These are phyloP conservation scores for Chytriomyces confervae DNA, from an alignment of 192 early-diverging fungal species.

Conservation along the genomic window DNA sequence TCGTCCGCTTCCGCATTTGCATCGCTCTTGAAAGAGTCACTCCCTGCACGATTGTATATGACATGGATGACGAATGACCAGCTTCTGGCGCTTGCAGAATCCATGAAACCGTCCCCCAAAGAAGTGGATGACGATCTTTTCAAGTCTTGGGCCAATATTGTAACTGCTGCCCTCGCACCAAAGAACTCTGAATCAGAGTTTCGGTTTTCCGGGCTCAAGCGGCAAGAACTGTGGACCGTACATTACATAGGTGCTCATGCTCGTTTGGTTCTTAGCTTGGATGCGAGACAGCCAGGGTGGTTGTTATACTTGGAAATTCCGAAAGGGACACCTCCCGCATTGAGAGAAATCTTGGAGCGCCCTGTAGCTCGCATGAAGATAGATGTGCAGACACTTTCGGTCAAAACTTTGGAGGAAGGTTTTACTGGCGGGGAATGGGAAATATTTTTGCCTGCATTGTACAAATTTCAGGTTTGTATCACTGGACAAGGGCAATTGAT, in stretches of 20 bases:
- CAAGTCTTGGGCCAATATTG: slow-evolving; percentile 30
- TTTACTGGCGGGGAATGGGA: slow-evolving; percentile 43
- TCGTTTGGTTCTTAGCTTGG: slow-evolving; percentile 40
- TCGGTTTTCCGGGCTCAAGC: slow-evolving; percentile 41
- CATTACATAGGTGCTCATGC: slow-evolving; percentile 39
- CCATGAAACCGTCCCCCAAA: slow-evolving; percentile 4
- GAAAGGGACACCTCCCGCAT: slow-evolving; percentile 6
- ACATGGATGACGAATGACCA: slow-evolving; percentile 34
- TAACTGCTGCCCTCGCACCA: slow-evolving; percentile 17
- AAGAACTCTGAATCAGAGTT: slow-evolving; percentile 30
- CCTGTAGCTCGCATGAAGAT: slow-evolving; percentile 49
- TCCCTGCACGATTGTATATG: slow-evolving; percentile 45
- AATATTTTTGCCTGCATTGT: slow-evolving; percentile 38
- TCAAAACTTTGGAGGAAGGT: slow-evolving; percentile 1
- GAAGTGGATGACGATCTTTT: not conserved
- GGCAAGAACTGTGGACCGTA: slow-evolving; percentile 47
- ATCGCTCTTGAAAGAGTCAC: slow-evolving; percentile 24
- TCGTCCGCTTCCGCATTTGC: slow-evolving; percentile 39
- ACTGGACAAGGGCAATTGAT: slow-evolving; percentile 44
- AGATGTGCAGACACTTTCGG: not conserved
- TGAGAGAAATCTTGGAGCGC: slow-evolving; percentile 37
- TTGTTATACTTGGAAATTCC: slow-evolving; percentile 37
- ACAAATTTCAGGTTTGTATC: slow-evolving; percentile 40
- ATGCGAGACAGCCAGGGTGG: slow-evolving; percentile 40
- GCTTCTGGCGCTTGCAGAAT: slow-evolving; percentile 23